Evolutionary conservation across 2,329 filamentous ascomycete genomes (phyloP).

Genomic region (Metarhizium humberi): DNA sequence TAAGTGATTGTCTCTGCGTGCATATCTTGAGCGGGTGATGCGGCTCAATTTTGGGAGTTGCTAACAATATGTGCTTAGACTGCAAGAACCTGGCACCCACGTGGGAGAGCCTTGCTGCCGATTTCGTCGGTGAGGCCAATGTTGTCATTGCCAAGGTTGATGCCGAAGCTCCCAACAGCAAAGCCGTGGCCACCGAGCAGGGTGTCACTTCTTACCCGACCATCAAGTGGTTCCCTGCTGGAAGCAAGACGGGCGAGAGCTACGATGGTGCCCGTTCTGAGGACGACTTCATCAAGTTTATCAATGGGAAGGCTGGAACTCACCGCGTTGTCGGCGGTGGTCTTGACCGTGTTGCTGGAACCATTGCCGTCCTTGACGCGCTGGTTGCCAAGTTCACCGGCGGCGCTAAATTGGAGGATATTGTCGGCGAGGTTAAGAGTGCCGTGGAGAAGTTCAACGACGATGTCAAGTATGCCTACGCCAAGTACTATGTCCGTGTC

Average conservation of each 20-base stretch:
- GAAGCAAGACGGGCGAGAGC: conserved; percentile 58
- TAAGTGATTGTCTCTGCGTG: conserved; percentile 44
- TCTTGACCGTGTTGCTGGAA: conserved; percentile 71
- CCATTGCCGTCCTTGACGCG: conserved; percentile 67
- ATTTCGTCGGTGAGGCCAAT: conserved; percentile 67
- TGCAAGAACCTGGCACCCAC: conserved; percentile 89
- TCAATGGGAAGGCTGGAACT: conserved; percentile 85
- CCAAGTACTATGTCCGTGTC: conserved; percentile 88
- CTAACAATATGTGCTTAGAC: conserved; percentile 44
- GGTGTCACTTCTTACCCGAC: conserved; percentile 85
- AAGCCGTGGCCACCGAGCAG: conserved; percentile 65
- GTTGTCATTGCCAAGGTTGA: conserved; percentile 94
- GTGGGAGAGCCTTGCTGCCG: conserved; percentile 79
- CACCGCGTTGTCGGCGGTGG: conserved; percentile 75
- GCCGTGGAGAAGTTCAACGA: conserved; percentile 57
- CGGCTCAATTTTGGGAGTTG: background rate
- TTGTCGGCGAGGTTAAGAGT: conserved; percentile 64
- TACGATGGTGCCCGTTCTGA: conserved; percentile 75
- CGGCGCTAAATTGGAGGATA: conserved; percentile 50
- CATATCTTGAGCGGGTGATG: no score
- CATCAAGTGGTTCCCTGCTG: conserved; percentile 94
- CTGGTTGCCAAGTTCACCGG: conserved; percentile 67
- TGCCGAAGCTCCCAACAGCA: conserved; percentile 79
- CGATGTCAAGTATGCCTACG: conserved; percentile 61
- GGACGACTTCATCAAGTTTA: conserved; percentile 63